Evolutionary conservation across 1,139 yeast species (phyloP).

Genomic region (Candida sp.): DNA sequence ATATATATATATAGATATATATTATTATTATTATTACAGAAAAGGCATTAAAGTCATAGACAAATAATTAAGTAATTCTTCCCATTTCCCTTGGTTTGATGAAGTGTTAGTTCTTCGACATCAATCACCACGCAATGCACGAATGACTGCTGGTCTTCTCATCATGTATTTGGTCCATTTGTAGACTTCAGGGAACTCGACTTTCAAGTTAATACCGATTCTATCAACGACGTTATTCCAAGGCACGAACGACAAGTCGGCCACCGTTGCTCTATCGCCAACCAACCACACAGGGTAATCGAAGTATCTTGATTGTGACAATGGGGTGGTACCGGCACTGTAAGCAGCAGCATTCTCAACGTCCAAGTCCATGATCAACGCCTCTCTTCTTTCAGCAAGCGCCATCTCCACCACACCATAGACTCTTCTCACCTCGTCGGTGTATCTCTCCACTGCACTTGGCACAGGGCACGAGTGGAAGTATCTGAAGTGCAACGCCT

Average conservation of each 20-base stretch:
- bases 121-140: constrained; percentile 72
- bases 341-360: constrained; percentile 90
- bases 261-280: constrained; percentile 88
- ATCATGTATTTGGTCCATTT: constrained; percentile 95
- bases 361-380: constrained; percentile 88
- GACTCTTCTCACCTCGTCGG: constrained; percentile 92
- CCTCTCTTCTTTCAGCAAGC: constrained; percentile 90
- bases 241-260: constrained; percentile 92
- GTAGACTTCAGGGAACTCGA: constrained; percentile 94
- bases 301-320: constrained; percentile 84
- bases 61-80: neutral
- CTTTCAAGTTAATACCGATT: constrained; percentile 85
- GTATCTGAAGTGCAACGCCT: constrained; percentile 91
- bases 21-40: constrained; percentile 1
- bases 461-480: constrained; percentile 90
- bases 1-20: neutral
- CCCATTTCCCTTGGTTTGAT: neutral
- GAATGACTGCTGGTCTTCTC: constrained; percentile 84
- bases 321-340: constrained; percentile 87
- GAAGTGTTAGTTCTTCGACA: neutral
- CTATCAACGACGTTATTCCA: constrained; percentile 97
- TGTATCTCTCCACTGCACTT: constrained; percentile 88
- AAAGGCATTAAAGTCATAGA: constrained; percentile 2
- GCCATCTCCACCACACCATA: constrained; percentile 97
- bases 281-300: constrained; percentile 97